These are phyloP conservation scores for Wilhelminamyces savonicus DNA, from an alignment of 805 yeast genomes.

Conservation along the genomic window DNA sequence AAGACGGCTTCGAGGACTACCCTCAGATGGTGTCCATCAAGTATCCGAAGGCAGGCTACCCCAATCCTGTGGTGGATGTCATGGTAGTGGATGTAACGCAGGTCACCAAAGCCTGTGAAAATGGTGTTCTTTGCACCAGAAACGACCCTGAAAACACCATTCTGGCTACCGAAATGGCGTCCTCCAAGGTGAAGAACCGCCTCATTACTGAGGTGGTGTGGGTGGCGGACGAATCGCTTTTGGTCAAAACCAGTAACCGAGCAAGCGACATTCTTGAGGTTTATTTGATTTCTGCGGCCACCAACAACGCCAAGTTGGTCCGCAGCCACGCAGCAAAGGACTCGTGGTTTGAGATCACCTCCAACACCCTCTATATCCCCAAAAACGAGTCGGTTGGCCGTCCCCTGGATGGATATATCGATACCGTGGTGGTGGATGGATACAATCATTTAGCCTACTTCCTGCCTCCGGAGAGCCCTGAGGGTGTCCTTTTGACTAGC, in stretches of 20 bases:
- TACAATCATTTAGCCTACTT: slow-evolving; percentile 80
- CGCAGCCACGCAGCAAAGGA: slow-evolving; percentile 43
- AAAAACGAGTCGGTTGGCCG: slow-evolving; percentile 27
- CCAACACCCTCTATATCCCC: slow-evolving; percentile 30
- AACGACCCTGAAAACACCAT: slow-evolving; percentile 1
- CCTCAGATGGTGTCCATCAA: slow-evolving; percentile 49
- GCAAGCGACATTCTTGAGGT: slow-evolving; percentile 51
- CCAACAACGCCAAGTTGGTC: slow-evolving; percentile 26
- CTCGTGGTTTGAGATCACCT: slow-evolving; percentile 53
- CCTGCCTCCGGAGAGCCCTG: slow-evolving; percentile 50
- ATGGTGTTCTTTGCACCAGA: too few species aligned
- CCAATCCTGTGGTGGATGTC: slow-evolving; percentile 60
- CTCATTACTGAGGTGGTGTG: slow-evolving; percentile 59
- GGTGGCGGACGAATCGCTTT: slow-evolving; percentile 43
- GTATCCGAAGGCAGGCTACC: slow-evolving; percentile 80
- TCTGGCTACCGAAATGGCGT: slow-evolving; percentile 2
- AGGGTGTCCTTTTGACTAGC: slow-evolving; percentile 46
- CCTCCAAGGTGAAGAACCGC: slow-evolving; percentile 29
- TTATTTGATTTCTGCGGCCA: slow-evolving; percentile 33
- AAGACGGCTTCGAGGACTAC: slow-evolving; percentile 33
- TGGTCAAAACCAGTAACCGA: slow-evolving; percentile 60
- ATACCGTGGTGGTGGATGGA: slow-evolving; percentile 56
- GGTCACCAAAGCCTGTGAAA: slow-evolving; percentile 4
- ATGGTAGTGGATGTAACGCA: slow-evolving; percentile 9
- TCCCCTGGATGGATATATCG: slow-evolving; percentile 64